A percentile compares a stretch with the other conserved stretches of the same genome.
Evolutionary conservation across 345 rosid species (phyloP).

Genomic region (Mercurialis annua): DNA sequence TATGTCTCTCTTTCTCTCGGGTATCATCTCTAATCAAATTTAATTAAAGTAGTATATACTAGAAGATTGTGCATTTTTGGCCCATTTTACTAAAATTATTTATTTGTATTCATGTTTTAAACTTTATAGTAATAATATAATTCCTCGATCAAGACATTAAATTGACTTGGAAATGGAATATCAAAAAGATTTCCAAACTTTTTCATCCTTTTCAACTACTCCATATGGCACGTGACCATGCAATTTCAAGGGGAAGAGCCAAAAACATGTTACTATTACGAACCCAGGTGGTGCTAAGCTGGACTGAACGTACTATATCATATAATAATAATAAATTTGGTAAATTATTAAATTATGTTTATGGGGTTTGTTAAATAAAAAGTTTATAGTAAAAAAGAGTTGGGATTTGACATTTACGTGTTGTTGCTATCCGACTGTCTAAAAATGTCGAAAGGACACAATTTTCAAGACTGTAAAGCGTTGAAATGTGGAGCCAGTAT

Average conservation of each 20-base stretch:
- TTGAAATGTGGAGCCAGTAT: constrained; percentile 76
- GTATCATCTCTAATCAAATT: not conserved
- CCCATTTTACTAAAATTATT: not conserved
- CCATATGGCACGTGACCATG: constrained; percentile 21
- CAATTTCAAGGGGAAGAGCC: not conserved
- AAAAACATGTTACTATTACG: no score
- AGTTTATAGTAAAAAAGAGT: no score
- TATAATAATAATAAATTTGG: not conserved
- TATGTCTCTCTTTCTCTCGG: not conserved
- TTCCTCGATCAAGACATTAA: constrained; percentile 33
- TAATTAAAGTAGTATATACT: not conserved
- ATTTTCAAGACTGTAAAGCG: constrained; percentile 58
- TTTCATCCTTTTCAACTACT: constrained; percentile 30
- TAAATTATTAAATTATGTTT: not conserved
- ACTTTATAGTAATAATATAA: constrained; percentile 23
- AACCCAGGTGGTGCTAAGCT: not conserved
- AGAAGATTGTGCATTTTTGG: constrained; percentile 6
- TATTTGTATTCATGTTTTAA: constrained; percentile 17
- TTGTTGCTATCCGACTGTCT: constrained; percentile 37
- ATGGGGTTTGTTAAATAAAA: no score
- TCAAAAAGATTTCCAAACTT: constrained; percentile 22
- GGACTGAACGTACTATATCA: not conserved
- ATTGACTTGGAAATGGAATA: constrained; percentile 38
- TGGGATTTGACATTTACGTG: constrained; percentile 71
- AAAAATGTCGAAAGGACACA: constrained; percentile 33